Conservation (phyloP, 495 filamentous ascomycete genomes). For the Echria macrotheca region DNA sequence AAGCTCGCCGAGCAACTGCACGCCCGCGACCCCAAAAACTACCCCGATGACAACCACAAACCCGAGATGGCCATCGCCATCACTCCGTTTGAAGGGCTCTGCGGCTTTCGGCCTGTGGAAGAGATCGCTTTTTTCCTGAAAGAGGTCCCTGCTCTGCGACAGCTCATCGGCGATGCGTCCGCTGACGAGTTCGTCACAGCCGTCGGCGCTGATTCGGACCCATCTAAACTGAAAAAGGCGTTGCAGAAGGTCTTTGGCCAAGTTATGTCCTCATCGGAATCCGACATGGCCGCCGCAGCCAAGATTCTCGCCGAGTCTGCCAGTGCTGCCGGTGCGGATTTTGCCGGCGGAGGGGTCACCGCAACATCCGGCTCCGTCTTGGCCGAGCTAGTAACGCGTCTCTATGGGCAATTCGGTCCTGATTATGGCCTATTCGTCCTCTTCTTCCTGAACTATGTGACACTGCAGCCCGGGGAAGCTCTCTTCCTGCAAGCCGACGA, state of each 20-base stretch:
- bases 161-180: slow-evolving; percentile 66
- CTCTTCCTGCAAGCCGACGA: slow-evolving; percentile 96
- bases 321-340: slow-evolving; percentile 52
- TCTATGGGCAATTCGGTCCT: slow-evolving; percentile 54
- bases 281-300: slow-evolving; percentile 57
- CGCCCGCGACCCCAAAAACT: slow-evolving; percentile 81
- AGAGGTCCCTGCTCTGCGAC: slow-evolving; percentile 64
- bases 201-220: slow-evolving; percentile 48
- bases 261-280: slow-evolving; percentile 70
- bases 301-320: slow-evolving; percentile 66
- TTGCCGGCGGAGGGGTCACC: slow-evolving; percentile 58
- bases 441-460: slow-evolving; percentile 42
- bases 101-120: slow-evolving; percentile 82
- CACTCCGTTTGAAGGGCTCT: slow-evolving; percentile 91
- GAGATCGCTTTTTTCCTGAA: slow-evolving; percentile 86
- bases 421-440: slow-evolving; percentile 44
- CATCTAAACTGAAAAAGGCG: slow-evolving; percentile 69
- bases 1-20: slow-evolving; percentile 89
- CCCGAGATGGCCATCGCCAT: slow-evolving; percentile 98
- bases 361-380: slow-evolving; percentile 62
- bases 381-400: slow-evolving; percentile 65
- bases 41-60: slow-evolving; percentile 99
- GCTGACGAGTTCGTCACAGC: slow-evolving; percentile 63
- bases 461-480: slow-evolving; percentile 77
- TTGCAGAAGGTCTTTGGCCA: slow-evolving; percentile 67